Conservation (phyloP, 768 basidiomycete species). For the Grammothele lineata region DNA sequence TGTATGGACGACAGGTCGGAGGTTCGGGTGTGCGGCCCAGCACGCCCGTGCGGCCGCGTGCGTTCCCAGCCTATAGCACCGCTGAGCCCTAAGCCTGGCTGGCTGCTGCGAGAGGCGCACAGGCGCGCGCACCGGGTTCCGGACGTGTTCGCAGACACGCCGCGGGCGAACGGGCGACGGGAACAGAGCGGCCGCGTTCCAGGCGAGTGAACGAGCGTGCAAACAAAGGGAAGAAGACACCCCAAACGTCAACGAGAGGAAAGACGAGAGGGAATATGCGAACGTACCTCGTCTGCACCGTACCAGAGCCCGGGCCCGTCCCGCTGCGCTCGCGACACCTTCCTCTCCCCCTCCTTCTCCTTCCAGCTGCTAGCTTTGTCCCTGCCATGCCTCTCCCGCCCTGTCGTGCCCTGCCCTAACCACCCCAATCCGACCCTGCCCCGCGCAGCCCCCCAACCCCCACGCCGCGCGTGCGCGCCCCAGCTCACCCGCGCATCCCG, state of each 20-base stretch:
- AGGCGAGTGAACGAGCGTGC: slow-evolving; percentile 8
- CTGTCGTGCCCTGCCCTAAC: background rate
- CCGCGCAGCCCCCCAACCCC: background rate
- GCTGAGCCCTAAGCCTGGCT: background rate
- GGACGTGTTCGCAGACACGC: too few species aligned
- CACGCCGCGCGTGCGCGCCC: slow-evolving; percentile 5
- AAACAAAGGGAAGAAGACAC: slow-evolving; percentile 13
- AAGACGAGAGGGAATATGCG: background rate
- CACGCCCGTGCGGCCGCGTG: background rate
- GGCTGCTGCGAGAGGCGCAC: background rate
- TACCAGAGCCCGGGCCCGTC: background rate
- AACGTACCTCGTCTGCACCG: slow-evolving; percentile 3
- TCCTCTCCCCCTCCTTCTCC: background rate
- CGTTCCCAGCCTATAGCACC: background rate
- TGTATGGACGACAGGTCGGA: too few species aligned
- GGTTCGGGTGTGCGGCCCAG: too few species aligned
- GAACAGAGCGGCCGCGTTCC: background rate
- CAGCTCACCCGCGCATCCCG: slow-evolving; percentile 30
- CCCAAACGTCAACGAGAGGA: slow-evolving; percentile 17
- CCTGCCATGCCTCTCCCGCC: background rate
- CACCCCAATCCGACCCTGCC: background rate
- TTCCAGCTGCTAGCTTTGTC: background rate
- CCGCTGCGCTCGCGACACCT: background rate
- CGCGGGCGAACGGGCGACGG: too few species aligned
- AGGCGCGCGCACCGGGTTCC: slow-evolving; percentile 1